Evolutionary conservation across 2,329 filamentous ascomycete genomes (phyloP).

Genomic region (Trichophyton verrucosum): DNA sequence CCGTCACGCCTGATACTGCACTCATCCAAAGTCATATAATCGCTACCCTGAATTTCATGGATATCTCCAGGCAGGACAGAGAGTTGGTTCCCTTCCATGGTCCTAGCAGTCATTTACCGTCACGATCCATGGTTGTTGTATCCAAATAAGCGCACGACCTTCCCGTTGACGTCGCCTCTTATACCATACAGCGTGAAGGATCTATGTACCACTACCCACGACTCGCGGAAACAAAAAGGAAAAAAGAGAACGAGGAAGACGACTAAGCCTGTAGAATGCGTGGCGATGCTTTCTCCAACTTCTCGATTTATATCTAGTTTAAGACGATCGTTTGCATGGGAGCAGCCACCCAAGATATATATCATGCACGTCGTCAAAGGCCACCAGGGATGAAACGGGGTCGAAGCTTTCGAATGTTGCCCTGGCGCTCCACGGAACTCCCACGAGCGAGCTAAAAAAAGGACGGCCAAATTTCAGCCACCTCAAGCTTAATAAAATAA

Average conservation of each 20-base stretch:
- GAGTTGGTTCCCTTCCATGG: slow-evolving; percentile 12
- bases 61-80: slow-evolving; percentile 7
- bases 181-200: not conserved
- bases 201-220: not conserved
- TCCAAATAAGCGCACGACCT: not conserved
- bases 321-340: not conserved
- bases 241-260: not conserved
- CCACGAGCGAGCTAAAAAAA: not conserved
- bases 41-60: slow-evolving; percentile 7
- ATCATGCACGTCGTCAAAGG: not conserved
- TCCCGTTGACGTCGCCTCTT: not conserved
- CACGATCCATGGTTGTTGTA: slow-evolving; percentile 8
- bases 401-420: not conserved
- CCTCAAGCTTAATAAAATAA: not conserved
- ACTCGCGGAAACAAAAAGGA: not conserved
- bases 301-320: not conserved
- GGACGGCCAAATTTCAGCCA: not conserved
- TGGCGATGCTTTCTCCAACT: not conserved
- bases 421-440: not conserved
- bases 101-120: slow-evolving; percentile 3
- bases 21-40: not conserved
- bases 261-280: not conserved
- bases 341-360: not conserved
- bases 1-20: not conserved
- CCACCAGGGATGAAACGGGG: not conserved